Conservation (phyloP, 2,329 filamentous ascomycete genomes). For the Stachybotrys echinatus region DNA sequence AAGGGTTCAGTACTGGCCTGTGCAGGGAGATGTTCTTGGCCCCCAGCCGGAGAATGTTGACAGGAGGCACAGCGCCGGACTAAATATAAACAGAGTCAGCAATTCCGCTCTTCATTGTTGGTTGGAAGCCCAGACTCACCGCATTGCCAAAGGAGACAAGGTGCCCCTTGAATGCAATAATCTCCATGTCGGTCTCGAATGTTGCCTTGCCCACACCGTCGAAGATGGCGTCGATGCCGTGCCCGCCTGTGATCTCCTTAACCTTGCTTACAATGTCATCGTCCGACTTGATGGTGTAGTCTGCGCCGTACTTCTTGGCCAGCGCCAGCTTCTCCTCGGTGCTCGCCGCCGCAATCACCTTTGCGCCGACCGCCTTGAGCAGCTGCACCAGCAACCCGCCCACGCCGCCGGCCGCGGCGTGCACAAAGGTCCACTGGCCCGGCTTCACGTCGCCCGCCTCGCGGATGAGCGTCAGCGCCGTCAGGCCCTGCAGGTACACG, state of each 20-base stretch:
- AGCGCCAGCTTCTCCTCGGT: conserved; percentile 66
- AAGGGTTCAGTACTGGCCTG: conserved; percentile 69
- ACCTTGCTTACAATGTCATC: conserved; percentile 57
- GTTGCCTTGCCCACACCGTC: conserved; percentile 83
- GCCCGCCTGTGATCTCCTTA: conserved; percentile 63
- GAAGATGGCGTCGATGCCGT: conserved; percentile 73
- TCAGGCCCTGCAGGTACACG: conserved; percentile 73
- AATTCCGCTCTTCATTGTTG: neutral
- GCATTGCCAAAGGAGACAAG: conserved; percentile 80
- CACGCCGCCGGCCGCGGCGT: conserved; percentile 81
- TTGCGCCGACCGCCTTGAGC: conserved; percentile 65
- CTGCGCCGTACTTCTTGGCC: conserved; percentile 65
- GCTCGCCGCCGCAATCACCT: conserved; percentile 74
- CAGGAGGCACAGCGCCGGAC: conserved; percentile 69
- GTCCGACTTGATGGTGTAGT: conserved; percentile 64
- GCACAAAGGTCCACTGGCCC: conserved; percentile 78
- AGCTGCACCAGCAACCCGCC: conserved; percentile 72
- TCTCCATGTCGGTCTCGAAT: conserved; percentile 72
- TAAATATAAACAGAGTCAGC: conserved; percentile 12
- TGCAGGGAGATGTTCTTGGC: conserved; percentile 74
- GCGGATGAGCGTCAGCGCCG: conserved; percentile 71
- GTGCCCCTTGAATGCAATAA: conserved; percentile 70
- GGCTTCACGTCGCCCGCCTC: conserved; percentile 71
- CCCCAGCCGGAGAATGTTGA: conserved; percentile 50
- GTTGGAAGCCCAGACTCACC: conserved; percentile 31